These are phyloP conservation scores for Fennellomyces sp. DNA, from an alignment of 371 early-diverging fungal species.

Conservation along the genomic window DNA sequence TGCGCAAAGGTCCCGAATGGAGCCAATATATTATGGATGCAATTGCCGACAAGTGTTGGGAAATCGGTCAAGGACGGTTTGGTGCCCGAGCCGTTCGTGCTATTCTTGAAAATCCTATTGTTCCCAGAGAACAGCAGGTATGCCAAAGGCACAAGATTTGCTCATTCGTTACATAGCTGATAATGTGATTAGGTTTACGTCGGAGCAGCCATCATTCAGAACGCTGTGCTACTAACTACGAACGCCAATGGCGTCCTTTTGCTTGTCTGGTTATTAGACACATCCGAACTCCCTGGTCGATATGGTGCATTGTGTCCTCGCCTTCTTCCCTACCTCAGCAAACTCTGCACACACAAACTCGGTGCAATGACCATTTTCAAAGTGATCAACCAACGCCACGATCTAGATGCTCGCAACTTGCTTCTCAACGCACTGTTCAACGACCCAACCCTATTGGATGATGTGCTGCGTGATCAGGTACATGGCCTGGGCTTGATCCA, in stretches of 20 bases:
- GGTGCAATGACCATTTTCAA: slow-evolving; percentile 83
- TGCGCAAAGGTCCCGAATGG: slow-evolving; percentile 71
- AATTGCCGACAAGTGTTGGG: slow-evolving; percentile 70
- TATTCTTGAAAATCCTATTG: slow-evolving; percentile 72
- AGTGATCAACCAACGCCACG: slow-evolving; percentile 84
- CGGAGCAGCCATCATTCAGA: slow-evolving; percentile 84
- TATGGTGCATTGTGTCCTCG: slow-evolving; percentile 82
- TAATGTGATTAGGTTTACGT: slow-evolving; percentile 71
- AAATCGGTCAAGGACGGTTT: slow-evolving; percentile 81
- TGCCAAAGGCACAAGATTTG: too few relatives aligned
- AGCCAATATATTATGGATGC: slow-evolving; percentile 87
- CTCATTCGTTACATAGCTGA: too few relatives aligned
- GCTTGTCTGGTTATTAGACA: slow-evolving; percentile 90
- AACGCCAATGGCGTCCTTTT: slow-evolving; percentile 90
- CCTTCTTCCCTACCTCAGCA: slow-evolving; percentile 73
- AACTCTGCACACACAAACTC: slow-evolving; percentile 86
- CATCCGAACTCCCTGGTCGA: slow-evolving; percentile 78
- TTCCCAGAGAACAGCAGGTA: slow-evolving; percentile 45
- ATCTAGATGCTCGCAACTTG: slow-evolving; percentile 83
- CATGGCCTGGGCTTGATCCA: slow-evolving; percentile 85
- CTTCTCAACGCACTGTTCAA: slow-evolving; percentile 77
- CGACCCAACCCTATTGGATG: slow-evolving; percentile 55
- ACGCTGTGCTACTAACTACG: slow-evolving; percentile 75
- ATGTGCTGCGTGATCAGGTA: slow-evolving; percentile 79
- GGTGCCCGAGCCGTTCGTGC: slow-evolving; percentile 85